Percentiles rank a stretch among this genome's conserved stretches.
Evolutionary conservation across 2,329 filamentous ascomycete genomes (phyloP).

Genomic region (Neonectria faginata): DNA sequence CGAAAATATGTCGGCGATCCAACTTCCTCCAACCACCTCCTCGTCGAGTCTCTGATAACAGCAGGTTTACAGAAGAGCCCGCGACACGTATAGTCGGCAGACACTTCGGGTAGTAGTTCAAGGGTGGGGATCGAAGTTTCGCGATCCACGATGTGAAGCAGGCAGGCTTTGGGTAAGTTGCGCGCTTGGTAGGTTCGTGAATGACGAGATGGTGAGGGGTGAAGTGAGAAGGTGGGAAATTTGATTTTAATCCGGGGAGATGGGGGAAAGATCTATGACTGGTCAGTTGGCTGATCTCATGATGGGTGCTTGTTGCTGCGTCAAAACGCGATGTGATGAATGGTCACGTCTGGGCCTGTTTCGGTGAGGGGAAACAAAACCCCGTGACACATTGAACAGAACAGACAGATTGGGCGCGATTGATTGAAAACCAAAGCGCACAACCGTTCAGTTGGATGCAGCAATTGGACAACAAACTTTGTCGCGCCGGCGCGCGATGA

Average conservation of each 20-base stretch:
- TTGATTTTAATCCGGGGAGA: slow-evolving; percentile 33
- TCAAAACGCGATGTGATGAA: slow-evolving; percentile 29
- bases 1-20: slow-evolving; percentile 21
- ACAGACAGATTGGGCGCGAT: slow-evolving; percentile 14
- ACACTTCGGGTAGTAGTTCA: slow-evolving; percentile 12
- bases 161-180: slow-evolving; percentile 3
- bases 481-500: slow-evolving; percentile 16
- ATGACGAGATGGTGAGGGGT: slow-evolving; percentile 19
- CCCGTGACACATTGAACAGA: slow-evolving; percentile 29
- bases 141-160: slow-evolving; percentile 16
- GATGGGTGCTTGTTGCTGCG: slow-evolving; percentile 30
- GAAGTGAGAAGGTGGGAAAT: slow-evolving; percentile 28
- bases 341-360: slow-evolving; percentile 21
- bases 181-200: slow-evolving; percentile 5
- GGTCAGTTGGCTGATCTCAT: slow-evolving; percentile 38
- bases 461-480: slow-evolving; percentile 18
- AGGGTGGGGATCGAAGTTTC: background rate
- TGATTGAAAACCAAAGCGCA: slow-evolving; percentile 27
- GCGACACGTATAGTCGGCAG: slow-evolving; percentile 8
- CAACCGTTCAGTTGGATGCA: slow-evolving; percentile 14
- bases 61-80: slow-evolving; percentile 5
- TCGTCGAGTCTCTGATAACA: slow-evolving; percentile 6
- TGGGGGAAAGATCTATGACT: slow-evolving; percentile 39
- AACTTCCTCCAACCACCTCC: slow-evolving; percentile 28
- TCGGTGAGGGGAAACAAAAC: slow-evolving; percentile 33